These are phyloP conservation scores for Chlorella sp. DNA, from an alignment of 139 green algal genomes.

Conservation along the genomic window DNA sequence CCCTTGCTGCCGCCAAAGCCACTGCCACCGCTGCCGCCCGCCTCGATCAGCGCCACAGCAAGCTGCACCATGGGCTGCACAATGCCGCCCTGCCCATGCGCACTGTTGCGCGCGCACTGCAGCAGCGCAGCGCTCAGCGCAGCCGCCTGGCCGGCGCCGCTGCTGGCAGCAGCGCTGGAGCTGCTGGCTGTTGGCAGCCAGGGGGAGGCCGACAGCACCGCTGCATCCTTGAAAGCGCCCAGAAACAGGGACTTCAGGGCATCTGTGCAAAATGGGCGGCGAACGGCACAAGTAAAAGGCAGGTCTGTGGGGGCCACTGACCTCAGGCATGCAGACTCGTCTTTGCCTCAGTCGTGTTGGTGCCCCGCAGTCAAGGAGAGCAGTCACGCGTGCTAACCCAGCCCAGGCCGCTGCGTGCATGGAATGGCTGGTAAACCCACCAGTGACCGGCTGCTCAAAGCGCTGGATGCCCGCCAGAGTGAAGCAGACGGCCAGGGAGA, in stretches of 20 bases:
- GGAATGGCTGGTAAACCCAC: background rate
- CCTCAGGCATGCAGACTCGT: no score
- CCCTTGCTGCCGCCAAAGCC: background rate
- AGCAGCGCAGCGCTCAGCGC: conserved; percentile 27
- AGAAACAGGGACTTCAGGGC: conserved; percentile 14
- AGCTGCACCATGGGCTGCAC: conserved; percentile 25
- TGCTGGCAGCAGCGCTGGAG: no score
- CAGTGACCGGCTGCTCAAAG: conserved; percentile 31
- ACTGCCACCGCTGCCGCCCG: background rate
- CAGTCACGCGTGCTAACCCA: no score
- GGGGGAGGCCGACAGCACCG: background rate
- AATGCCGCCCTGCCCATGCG: conserved; percentile 1
- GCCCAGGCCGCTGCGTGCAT: no score
- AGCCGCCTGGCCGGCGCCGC: background rate
- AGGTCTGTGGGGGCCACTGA: no score
- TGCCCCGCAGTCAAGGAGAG: no score
- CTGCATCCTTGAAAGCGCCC: conserved; percentile 5
- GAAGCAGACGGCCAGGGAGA: conserved; percentile 33
- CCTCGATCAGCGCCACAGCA: conserved; percentile 23
- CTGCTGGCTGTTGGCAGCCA: conserved; percentile 35
- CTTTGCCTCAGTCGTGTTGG: no score
- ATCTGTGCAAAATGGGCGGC: background rate
- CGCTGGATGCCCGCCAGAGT: conserved; percentile 28
- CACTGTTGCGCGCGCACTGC: conserved; percentile 6
- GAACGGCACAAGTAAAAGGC: background rate